Conservation (phyloP, 768 basidiomycete genomes). For the Neoboletus subvelutipes region DNA sequence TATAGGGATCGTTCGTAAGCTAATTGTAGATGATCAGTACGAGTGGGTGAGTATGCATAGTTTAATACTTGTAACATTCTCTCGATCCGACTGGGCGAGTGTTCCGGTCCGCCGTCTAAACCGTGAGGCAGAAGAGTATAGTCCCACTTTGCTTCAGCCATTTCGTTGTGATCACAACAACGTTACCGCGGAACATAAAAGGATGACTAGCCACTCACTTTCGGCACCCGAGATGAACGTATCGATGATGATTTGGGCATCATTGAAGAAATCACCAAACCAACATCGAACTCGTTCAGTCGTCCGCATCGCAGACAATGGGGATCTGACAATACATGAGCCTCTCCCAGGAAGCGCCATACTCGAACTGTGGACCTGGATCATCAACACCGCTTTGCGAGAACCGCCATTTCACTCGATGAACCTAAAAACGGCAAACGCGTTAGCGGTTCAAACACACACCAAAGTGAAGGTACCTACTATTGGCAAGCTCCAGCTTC, state of each 20-base stretch:
- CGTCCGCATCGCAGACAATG: not conserved
- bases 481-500: conserved; percentile 84
- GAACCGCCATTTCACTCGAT: conserved; percentile 83
- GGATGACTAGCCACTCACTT: conserved; percentile 45
- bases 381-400: not conserved
- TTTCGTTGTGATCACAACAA: conserved; percentile 55
- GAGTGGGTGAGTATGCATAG: not conserved
- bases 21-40: conserved; percentile 28
- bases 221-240: conserved; percentile 84
- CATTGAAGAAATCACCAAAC: conserved; percentile 95
- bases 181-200: not conserved
- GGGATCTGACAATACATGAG: conserved; percentile 52
- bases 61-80: conserved; percentile 78
- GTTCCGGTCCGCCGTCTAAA: conserved; percentile 91
- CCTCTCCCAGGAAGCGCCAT: conserved; percentile 89
- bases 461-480: conserved; percentile 40
- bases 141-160: conserved; percentile 92
- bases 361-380: conserved; percentile 77
- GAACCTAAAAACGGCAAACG: conserved; percentile 51
- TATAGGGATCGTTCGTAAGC: conserved; percentile 75
- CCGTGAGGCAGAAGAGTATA: conserved; percentile 87
- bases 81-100: conserved; percentile 86
- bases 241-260: conserved; percentile 84
- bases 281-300: conserved; percentile 24
- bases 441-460: not conserved